Conservation (phyloP, 2,329 filamentous ascomycete genomes). For the Cladosporium sp. region DNA sequence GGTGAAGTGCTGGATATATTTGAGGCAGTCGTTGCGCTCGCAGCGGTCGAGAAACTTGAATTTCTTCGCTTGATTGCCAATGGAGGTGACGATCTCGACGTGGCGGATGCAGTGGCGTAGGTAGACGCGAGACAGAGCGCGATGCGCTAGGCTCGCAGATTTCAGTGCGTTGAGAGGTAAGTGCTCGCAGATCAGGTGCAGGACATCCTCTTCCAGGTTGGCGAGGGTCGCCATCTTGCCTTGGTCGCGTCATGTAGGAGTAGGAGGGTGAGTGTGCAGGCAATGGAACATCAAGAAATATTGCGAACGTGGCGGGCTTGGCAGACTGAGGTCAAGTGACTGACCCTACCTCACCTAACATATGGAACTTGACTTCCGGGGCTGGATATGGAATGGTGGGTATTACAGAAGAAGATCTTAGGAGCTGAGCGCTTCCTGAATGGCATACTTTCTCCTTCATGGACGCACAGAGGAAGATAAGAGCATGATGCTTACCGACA, state of each 20-base stretch:
- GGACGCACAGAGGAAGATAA: no score
- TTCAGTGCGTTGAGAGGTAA: not conserved
- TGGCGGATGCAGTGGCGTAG: not conserved
- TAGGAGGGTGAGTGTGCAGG: no score
- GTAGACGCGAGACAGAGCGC: not conserved
- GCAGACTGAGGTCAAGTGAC: no score
- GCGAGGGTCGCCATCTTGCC: not conserved
- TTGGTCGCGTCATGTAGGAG: not conserved
- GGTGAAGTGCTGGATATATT: not conserved
- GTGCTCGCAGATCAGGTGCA: not conserved
- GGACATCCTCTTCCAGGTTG: not conserved
- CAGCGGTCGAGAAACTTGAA: not conserved
- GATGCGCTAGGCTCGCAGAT: not conserved
- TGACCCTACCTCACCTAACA: no score
- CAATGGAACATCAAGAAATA: no score
- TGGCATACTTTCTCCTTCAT: no score
- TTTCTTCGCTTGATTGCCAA: not conserved
- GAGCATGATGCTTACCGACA: no score
- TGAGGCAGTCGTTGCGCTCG: not conserved
- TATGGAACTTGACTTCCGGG: no score
- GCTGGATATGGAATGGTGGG: no score
- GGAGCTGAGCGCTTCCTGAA: no score
- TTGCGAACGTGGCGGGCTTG: no score
- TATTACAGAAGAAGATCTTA: no score
- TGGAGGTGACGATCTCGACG: not conserved